Conservation (phyloP, 2,329 filamentous ascomycete genomes). For the Nectriaceae sp. region DNA sequence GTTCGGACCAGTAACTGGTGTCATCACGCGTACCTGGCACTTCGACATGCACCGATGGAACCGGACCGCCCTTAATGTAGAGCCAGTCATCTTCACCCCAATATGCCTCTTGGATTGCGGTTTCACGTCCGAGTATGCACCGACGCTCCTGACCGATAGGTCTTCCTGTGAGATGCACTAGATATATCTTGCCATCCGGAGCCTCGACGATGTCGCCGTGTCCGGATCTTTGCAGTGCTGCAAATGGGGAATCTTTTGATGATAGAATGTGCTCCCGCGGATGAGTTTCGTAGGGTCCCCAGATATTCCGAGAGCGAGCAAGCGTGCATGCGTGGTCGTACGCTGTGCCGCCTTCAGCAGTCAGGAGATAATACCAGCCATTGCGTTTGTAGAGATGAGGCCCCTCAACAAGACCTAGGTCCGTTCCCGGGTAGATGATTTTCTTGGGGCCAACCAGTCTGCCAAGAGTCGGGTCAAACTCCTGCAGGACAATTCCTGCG, state of each 20-base stretch:
- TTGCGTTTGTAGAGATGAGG: slow-evolving; percentile 61
- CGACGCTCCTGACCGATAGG: slow-evolving; percentile 53
- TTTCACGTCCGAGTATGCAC: slow-evolving; percentile 57
- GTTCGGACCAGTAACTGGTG: slow-evolving; percentile 49
- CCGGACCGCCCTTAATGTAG: slow-evolving; percentile 59
- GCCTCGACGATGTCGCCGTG: slow-evolving; percentile 58
- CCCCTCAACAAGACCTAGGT: slow-evolving; percentile 55
- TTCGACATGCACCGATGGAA: slow-evolving; percentile 55
- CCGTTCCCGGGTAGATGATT: slow-evolving; percentile 58
- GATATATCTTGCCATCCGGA: slow-evolving; percentile 52
- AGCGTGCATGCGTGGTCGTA: slow-evolving; percentile 64
- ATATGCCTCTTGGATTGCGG: slow-evolving; percentile 58
- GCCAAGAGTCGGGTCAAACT: slow-evolving; percentile 51
- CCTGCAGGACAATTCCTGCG: slow-evolving; percentile 59
- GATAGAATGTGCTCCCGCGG: slow-evolving; percentile 60
- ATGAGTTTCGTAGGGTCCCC: slow-evolving; percentile 64
- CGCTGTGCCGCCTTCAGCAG: slow-evolving; percentile 61
- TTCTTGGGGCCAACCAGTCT: slow-evolving; percentile 57
- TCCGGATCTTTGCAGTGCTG: slow-evolving; percentile 53
- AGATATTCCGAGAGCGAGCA: slow-evolving; percentile 51
- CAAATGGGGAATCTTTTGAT: slow-evolving; percentile 50
- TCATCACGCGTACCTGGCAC: slow-evolving; percentile 52
- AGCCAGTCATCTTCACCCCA: slow-evolving; percentile 64
- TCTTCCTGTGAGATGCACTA: slow-evolving; percentile 55
- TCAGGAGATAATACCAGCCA: slow-evolving; percentile 61